Evolutionary conservation across 139 green algal genomes (phyloP).

Genomic region (Coelastrella sp.): DNA sequence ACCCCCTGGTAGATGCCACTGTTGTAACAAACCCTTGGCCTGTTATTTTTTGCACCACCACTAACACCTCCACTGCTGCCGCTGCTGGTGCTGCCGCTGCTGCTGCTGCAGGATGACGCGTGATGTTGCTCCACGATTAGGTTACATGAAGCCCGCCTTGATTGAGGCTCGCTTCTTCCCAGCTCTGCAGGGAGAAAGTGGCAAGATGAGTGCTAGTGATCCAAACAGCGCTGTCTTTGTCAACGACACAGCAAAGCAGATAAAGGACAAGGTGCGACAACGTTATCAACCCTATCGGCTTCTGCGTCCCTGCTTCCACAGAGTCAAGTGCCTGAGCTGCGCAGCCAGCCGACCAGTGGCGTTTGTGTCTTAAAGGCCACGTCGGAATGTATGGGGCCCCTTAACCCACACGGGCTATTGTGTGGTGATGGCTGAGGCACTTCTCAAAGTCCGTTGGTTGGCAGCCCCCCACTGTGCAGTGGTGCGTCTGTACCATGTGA

Average conservation of each 20-base stretch:
- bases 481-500: too few species aligned
- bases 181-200: constrained; percentile 97
- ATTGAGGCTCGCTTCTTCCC: constrained; percentile 97
- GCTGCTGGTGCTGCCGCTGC: not conserved
- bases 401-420: too few species aligned
- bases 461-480: too few species aligned
- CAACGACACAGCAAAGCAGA: constrained; percentile 91
- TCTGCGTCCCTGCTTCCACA: too few species aligned
- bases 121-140: constrained; percentile 90
- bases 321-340: too few species aligned
- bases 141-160: constrained; percentile 91
- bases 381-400: too few species aligned
- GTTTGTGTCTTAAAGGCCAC: too few species aligned
- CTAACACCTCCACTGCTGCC: not conserved
- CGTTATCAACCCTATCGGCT: too few species aligned
- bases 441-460: too few species aligned
- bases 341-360: too few species aligned
- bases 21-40: not conserved
- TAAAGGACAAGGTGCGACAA: constrained; percentile 87
- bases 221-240: constrained; percentile 95
- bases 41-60: not conserved
- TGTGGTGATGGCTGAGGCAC: not conserved
- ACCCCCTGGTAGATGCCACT: too few species aligned
- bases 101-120: constrained; percentile 89
- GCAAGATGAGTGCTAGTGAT: constrained; percentile 97